Conservation (phyloP, 2,329 filamentous ascomycete species). For the Fusarium incarnatum region DNA sequence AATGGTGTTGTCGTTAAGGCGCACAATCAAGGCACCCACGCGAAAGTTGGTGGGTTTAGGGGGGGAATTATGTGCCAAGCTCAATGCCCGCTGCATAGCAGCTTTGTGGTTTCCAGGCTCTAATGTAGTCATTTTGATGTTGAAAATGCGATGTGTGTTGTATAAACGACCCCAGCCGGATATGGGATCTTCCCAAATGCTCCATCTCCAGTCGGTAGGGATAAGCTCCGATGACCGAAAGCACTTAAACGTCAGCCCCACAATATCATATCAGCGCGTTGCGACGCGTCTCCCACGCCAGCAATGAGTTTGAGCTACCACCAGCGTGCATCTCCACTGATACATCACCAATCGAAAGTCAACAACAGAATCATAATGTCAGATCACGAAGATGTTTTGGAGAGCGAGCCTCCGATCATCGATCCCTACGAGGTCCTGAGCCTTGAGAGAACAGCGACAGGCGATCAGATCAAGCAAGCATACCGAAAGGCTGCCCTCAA, state of each 20-base stretch:
- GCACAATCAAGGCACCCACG: conserved; percentile 89
- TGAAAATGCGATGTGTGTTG: neutral
- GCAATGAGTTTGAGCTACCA: neutral
- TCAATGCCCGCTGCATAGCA: conserved; percentile 77
- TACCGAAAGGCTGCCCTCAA: conserved; percentile 92
- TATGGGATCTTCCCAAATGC: neutral
- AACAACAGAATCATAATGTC: conserved; percentile 54
- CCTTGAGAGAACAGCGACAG: conserved; percentile 76
- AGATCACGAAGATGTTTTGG: conserved; percentile 63
- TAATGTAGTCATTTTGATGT: conserved; percentile 41
- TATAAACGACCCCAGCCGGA: neutral
- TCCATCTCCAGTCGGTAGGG: conserved; percentile 25
- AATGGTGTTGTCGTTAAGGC: conserved; percentile 66
- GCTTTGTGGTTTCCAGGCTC: conserved; percentile 57
- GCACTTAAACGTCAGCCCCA: conserved; percentile 43
- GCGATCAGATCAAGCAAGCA: conserved; percentile 85
- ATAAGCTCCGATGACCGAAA: conserved; percentile 40
- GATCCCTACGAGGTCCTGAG: conserved; percentile 85
- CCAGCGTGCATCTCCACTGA: neutral
- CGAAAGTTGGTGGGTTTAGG: conserved; percentile 92
- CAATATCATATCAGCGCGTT: conserved; percentile 34
- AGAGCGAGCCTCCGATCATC: conserved; percentile 70
- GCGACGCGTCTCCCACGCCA: conserved; percentile 35
- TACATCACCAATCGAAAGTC: conserved; percentile 22
- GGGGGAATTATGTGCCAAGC: conserved; percentile 81